Evolutionary conservation across 2,329 filamentous ascomycete genomes (phyloP).

Genomic region (Sclerotinia glacialis): DNA sequence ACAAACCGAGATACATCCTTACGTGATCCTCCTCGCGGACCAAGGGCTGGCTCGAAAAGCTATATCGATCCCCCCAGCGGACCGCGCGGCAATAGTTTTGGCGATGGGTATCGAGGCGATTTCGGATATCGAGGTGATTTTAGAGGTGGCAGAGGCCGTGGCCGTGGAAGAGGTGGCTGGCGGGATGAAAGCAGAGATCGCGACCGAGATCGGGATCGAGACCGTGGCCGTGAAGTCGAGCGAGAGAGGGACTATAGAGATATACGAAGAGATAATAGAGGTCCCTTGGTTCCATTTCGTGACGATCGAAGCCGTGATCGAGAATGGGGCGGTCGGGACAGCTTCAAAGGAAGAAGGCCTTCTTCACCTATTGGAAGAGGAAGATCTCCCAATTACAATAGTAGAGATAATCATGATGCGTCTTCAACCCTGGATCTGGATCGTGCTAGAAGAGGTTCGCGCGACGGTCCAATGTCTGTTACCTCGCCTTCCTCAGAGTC

Average conservation of each 20-base stretch:
- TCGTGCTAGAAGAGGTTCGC: conserved; percentile 64
- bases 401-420: conserved; percentile 47
- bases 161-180: conserved; percentile 37
- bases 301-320: conserved; percentile 28
- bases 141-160: conserved; percentile 55
- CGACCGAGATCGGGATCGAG: conserved; percentile 60
- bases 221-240: conserved; percentile 50
- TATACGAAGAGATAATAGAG: conserved; percentile 20
- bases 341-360: conserved; percentile 56
- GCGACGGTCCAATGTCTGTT: conserved; percentile 70
- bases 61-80: conserved; percentile 59
- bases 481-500: conserved; percentile 69
- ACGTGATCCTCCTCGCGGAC: conserved; percentile 75
- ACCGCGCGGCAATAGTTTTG: conserved; percentile 65
- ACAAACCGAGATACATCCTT: conserved; percentile 42
- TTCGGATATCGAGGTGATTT: conserved; percentile 52
- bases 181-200: conserved; percentile 58
- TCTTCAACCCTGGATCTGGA: conserved; percentile 65
- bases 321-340: conserved; percentile 28
- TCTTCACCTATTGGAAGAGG: conserved; percentile 60
- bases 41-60: conserved; percentile 59
- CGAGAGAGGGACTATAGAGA: conserved; percentile 51
- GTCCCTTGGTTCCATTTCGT: conserved; percentile 15
- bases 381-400: conserved; percentile 65
- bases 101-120: conserved; percentile 58